Evolutionary conservation across 257 asterid species (phyloP), one percentile per base, ranked within the genome.

Genomic region (Gentiana dahurica): DNA sequence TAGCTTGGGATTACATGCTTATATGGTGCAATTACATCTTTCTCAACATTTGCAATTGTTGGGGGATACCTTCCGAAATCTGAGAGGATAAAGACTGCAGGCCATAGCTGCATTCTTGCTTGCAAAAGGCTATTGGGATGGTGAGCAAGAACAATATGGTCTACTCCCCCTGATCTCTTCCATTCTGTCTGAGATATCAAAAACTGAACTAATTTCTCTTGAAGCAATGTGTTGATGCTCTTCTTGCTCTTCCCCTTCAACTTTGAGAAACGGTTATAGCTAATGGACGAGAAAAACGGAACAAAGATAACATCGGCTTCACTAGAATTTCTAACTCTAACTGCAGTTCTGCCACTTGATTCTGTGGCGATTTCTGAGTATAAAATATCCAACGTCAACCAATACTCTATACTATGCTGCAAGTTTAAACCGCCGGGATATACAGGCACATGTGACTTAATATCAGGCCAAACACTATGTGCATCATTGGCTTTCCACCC

Each of bases 41-140:
- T 87, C 60, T 87, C 85, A 43, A 87, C 90, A 62, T 87, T 85
- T 10, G 98, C 98, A 36, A 91, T 60, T 1, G 82, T 77, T 3
- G 94, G 95, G 50, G 98, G 89, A 63, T 91, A 91, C 76, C 98
- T 76, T 53, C 98, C 96, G 3, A 91, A 87, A 80, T 91, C 98
- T 0, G 98, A 69, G 51, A 91, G 89, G 52, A 91, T 67, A 52
- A 65, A 83, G 37, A 83, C 75, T 7, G 95, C 94, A 51, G 96
- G 94, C 94, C 92, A 91, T 8, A 91, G 87, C 85, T 91, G 84
- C 76, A 51, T 64, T 72, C 98, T 81, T 2, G 95, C 94, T 39
- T 87, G 78, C 63, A 76, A 67, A 46, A 91, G 84, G 59, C 98
- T 91, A 73, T 91, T 91, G 1, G 96, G 98, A 68, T 91, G 98